Evolutionary conservation across 768 basidiomycete genomes (phyloP), one percentile per base, ranked within the genome.

Genomic region (Lactarius pseudohatsudake): DNA sequence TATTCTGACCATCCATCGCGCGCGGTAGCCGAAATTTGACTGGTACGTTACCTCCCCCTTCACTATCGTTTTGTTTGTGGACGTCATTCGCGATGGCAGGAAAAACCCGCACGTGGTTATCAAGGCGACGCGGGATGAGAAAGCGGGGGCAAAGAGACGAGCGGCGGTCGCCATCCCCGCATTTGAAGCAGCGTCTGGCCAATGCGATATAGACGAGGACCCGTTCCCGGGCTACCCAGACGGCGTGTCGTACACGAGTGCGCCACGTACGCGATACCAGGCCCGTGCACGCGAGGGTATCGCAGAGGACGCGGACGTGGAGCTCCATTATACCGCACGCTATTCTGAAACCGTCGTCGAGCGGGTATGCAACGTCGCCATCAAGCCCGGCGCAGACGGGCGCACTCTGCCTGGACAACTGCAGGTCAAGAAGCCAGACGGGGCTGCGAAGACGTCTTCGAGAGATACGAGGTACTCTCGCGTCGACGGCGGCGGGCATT

Each of bases 11-110:
- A 43, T 10, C 4, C 59, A 8, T 22, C 28, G 5, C 20, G 4
- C 16, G 20, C 2, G 53, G 6, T 28, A 90, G 86, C 86, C 86
- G 36, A 78, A 76, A 1, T 92, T 89, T 76, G 88, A 92, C 64
- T 92, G 91, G 91, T 85, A 67, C 57, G 65, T 63, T 34, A 36
- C 36, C 41, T 47, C 16, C 9, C 20, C 13, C 26, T 28, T 34
- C 4, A 32, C 43, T 20, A 15, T 40, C 38, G 16, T 4, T 28
- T 28, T 22, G 28, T 15, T 13, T 20, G 32, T n/a, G 22, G 26
- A 59, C 40, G 30, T 20, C 20, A 10, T 34, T 34, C 15, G 32
- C 13, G 15, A 53, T 20, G 2, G 15, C 40, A 67, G 66, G 66
- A 53, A 64, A 64, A 85, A 86, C 70, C 89, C 90, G 0, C 82